phyloP scores from a whole-genome alignment of 306 rosid genomes.

The Oxytropis ochrocephala region DNA sequence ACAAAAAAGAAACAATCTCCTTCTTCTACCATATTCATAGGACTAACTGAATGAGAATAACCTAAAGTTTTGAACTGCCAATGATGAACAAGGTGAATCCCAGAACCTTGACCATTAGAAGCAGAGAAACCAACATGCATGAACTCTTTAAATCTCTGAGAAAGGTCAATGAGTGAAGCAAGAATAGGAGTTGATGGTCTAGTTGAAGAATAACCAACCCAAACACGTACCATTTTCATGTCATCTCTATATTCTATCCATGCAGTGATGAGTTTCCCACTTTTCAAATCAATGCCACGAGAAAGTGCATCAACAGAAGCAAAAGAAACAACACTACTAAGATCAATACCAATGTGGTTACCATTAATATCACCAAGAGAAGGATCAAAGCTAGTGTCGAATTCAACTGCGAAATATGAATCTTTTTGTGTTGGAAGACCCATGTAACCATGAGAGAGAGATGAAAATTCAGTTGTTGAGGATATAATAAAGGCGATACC shows the following conservation, averaged over 20 bases:
- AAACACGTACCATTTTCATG: slow-evolving; percentile 49
- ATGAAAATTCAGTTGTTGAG: slow-evolving; percentile 31
- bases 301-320: slow-evolving; percentile 47
- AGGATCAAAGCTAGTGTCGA: slow-evolving; percentile 62
- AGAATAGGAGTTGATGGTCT: slow-evolving; percentile 53
- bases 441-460: slow-evolving; percentile 39
- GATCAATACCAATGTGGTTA: slow-evolving; percentile 55
- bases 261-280: slow-evolving; percentile 51
- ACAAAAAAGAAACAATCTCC: slow-evolving; percentile 70
- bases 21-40: slow-evolving; percentile 41
- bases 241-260: slow-evolving; percentile 75
- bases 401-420: slow-evolving; percentile 68
- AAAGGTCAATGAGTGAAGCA: slow-evolving; percentile 53
- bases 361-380: slow-evolving; percentile 59
- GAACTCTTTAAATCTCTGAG: slow-evolving; percentile 45
- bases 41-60: slow-evolving; percentile 22
- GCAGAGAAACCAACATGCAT: slow-evolving; percentile 85
- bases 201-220: slow-evolving; percentile 48
- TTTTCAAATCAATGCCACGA: slow-evolving; percentile 48
- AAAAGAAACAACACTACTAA: slow-evolving; percentile 31
- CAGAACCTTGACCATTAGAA: slow-evolving; percentile 63
- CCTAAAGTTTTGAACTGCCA: slow-evolving; percentile 64
- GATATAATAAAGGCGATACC: slow-evolving; percentile 67
- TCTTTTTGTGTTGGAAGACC: slow-evolving; percentile 51
- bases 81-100: slow-evolving; percentile 38